A percentile compares a stretch with the other conserved stretches of the same genome.
phyloP scores from a whole-genome alignment of 805 yeast genomes.

The Scheffersomyces ergatensis region DNA sequence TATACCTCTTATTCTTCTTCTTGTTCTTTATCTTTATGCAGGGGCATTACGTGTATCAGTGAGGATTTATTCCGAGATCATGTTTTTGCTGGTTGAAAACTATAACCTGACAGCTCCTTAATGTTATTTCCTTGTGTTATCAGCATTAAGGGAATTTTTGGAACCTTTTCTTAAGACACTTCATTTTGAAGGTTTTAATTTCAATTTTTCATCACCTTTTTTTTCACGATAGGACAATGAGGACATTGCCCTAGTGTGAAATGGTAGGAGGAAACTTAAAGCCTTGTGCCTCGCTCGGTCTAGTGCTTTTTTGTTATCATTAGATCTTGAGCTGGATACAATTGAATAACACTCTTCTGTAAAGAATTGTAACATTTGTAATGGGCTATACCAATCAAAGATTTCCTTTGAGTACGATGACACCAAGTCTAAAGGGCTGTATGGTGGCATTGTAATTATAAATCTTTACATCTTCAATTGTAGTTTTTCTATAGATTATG shows the following conservation, averaged over 20 bases:
- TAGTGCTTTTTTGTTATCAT: constrained; percentile 15
- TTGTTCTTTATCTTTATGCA: constrained; percentile 86
- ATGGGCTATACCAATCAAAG: constrained; percentile 38
- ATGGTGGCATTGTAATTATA: constrained; percentile 48
- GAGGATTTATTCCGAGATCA: constrained; percentile 99
- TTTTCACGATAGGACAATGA: constrained; percentile 1
- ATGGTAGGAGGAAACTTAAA: constrained; percentile 1
- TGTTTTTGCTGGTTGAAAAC: constrained; percentile 99
- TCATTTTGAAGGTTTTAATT: constrained; percentile 5
- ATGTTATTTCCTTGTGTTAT: constrained; percentile 44
- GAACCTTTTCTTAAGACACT: constrained; percentile 25
- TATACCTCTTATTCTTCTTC: constrained; percentile 5
- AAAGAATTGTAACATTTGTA: constrained; percentile 15
- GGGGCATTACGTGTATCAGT: constrained; percentile 99
- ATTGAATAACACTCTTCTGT: background rate
- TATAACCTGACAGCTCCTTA: constrained; percentile 90
- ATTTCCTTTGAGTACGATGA: constrained; percentile 46
- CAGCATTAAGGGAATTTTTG: constrained; percentile 73
- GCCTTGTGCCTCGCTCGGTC: constrained; percentile 53
- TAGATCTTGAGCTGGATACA: constrained; percentile 48
- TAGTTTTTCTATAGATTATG: too few relatives aligned
- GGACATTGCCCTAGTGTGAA: constrained; percentile 4
- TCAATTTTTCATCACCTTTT: constrained; percentile 5
- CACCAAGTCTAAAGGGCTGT: constrained; percentile 30
- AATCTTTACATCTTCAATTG: constrained; percentile 29